Conservation (phyloP, 495 filamentous ascomycete species). For the Podospora sp. region DNA sequence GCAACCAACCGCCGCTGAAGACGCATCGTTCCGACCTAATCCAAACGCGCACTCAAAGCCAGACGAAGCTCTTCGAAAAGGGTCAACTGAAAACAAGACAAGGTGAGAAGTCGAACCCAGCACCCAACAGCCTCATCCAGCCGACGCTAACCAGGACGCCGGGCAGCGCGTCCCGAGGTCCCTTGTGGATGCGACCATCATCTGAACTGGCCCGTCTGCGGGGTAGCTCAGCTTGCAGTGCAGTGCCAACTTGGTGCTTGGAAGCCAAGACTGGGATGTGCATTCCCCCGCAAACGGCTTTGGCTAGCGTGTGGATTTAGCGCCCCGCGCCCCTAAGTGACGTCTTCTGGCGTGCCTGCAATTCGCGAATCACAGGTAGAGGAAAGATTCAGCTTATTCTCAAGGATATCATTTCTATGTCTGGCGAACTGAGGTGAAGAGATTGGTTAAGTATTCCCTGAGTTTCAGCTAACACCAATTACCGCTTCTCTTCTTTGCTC, state of each 20-base stretch:
- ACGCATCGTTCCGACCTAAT: background rate
- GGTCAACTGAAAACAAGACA: background rate
- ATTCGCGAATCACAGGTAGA: background rate
- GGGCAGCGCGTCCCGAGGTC: background rate
- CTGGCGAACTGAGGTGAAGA: too few species aligned
- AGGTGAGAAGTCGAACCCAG: background rate
- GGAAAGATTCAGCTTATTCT: too few species aligned
- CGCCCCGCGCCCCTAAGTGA: background rate
- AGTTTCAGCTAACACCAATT: too few species aligned
- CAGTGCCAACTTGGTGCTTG: background rate
- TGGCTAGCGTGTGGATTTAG: background rate
- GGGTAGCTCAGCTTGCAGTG: background rate
- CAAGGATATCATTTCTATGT: too few species aligned
- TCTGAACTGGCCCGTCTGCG: background rate
- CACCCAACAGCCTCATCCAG: background rate
- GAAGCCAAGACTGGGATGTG: background rate
- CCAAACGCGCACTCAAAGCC: background rate
- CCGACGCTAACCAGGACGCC: background rate
- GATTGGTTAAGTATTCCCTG: too few species aligned
- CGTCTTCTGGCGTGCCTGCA: background rate
- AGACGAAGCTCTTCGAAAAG: background rate
- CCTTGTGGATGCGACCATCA: background rate
- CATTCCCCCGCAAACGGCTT: background rate
- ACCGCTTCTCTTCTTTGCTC: background rate
- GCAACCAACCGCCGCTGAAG: background rate